Evolutionary conservation across 495 filamentous ascomycete genomes (phyloP).

Genomic region (Thozetella sp.): DNA sequence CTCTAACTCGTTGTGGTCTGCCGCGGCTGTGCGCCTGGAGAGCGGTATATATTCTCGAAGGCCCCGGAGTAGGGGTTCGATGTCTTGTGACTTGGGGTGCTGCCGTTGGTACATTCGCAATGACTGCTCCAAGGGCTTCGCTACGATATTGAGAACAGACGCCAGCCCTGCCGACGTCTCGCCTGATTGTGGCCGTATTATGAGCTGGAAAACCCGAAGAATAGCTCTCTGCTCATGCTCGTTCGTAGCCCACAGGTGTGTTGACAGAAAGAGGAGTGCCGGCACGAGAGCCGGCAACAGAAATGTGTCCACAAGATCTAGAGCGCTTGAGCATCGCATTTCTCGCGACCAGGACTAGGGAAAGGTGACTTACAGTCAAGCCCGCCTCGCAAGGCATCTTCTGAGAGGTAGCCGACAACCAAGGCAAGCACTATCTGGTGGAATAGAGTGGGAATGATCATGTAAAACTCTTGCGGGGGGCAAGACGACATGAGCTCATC

Average conservation of each 20-base stretch:
- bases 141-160: constrained; percentile 81
- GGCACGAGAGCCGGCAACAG: constrained; percentile 84
- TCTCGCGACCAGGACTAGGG: neutral
- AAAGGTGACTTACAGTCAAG: constrained; percentile 71
- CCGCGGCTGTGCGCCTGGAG: constrained; percentile 64
- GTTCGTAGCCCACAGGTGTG: constrained; percentile 72
- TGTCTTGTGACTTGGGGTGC: constrained; percentile 67
- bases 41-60: constrained; percentile 68
- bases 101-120: constrained; percentile 72
- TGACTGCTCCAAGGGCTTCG: constrained; percentile 73
- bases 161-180: constrained; percentile 82
- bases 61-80: constrained; percentile 70
- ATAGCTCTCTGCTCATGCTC: constrained; percentile 56
- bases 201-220: constrained; percentile 74
- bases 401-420: constrained; percentile 66
- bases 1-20: constrained; percentile 74
- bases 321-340: neutral
- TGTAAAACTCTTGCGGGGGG: constrained; percentile 90
- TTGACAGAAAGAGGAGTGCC: constrained; percentile 78
- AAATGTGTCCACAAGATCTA: constrained; percentile 88
- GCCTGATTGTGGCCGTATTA: constrained; percentile 72
- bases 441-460: constrained; percentile 88
- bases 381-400: constrained; percentile 83
- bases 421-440: constrained; percentile 81
- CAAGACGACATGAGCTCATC: constrained; percentile 93